Conservation (phyloP, 164 flowering plant genomes). For the Akebia trifoliata region DNA sequence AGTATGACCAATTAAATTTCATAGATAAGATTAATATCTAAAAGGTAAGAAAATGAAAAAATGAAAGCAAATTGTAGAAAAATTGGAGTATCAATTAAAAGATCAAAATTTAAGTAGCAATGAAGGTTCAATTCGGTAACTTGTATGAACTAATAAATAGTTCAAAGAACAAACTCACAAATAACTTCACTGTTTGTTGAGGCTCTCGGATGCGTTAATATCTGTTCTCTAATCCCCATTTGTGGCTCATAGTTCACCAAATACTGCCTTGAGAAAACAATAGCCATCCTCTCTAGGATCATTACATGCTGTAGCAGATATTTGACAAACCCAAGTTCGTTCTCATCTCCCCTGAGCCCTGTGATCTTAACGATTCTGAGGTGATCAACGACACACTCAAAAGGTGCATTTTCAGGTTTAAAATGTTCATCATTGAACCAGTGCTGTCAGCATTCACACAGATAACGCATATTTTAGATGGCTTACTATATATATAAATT, state of each 20-base stretch:
- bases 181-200: slow-evolving; percentile 10
- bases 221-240: slow-evolving; percentile 3
- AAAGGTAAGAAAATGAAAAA: no score
- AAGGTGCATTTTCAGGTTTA: slow-evolving; percentile 1
- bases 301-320: slow-evolving; percentile 7
- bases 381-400: background rate
- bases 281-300: slow-evolving; percentile 14
- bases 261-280: slow-evolving; percentile 5
- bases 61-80: no score
- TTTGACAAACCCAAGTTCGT: slow-evolving; percentile 13
- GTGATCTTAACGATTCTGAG: slow-evolving; percentile 12
- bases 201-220: slow-evolving; percentile 12
- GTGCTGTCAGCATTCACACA: slow-evolving; percentile 1
- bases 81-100: no score
- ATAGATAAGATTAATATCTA: no score
- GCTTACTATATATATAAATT: background rate
- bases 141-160: no score
- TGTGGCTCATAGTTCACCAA: slow-evolving; percentile 7
- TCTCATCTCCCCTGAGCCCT: slow-evolving; percentile 8
- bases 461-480: background rate
- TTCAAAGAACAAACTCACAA: slow-evolving; percentile 7
- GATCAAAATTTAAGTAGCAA: no score
- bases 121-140: background rate
- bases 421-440: slow-evolving; percentile 1
- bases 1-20: no score